Conservation (phyloP, 2,329 filamentous ascomycete genomes). For the Colletotrichum lupini region DNA sequence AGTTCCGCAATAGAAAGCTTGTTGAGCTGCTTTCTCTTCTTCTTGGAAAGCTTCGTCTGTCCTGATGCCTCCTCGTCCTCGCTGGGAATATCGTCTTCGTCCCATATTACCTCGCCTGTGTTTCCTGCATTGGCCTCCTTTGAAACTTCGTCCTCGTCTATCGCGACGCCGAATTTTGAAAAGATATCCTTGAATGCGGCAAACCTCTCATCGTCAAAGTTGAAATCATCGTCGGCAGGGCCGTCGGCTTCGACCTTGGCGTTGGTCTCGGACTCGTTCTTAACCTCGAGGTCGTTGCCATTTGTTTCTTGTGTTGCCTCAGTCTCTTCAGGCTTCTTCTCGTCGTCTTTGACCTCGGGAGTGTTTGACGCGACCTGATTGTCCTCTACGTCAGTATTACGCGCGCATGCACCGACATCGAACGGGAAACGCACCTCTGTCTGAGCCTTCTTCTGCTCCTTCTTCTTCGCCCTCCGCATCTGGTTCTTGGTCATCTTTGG, state of each 20-base stretch:
- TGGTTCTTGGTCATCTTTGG: conserved; percentile 93
- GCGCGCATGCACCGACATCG: too few relatives aligned
- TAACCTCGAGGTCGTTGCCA: conserved; percentile 53
- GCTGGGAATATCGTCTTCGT: conserved; percentile 86
- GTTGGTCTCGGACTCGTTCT: conserved; percentile 50
- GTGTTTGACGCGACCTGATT: conserved; percentile 32
- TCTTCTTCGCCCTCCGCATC: conserved; percentile 92
- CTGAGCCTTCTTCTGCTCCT: conserved; percentile 82
- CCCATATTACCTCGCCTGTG: conserved; percentile 86
- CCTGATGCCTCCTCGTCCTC: conserved; percentile 78
- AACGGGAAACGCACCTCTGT: conserved; percentile 57
- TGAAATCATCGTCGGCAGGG: conserved; percentile 70
- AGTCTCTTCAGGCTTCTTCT: conserved; percentile 43
- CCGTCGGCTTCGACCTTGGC: conserved; percentile 56
- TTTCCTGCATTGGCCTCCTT: conserved; percentile 76
- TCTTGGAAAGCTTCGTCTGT: conserved; percentile 85
- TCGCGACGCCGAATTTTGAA: conserved; percentile 77
- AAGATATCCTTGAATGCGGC: conserved; percentile 87
- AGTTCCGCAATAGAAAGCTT: conserved; percentile 95
- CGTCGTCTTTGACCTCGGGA: conserved; percentile 37
- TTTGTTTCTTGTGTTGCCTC: conserved; percentile 40
- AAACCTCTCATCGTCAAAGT: conserved; percentile 80
- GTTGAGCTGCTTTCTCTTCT: conserved; percentile 90
- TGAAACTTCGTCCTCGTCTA: conserved; percentile 71
- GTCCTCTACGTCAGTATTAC: conserved; percentile 5